These are phyloP conservation scores for Dendrocalamus latiflorus DNA, from an alignment of 202 grass and related monocot species.

Conservation along the genomic window DNA sequence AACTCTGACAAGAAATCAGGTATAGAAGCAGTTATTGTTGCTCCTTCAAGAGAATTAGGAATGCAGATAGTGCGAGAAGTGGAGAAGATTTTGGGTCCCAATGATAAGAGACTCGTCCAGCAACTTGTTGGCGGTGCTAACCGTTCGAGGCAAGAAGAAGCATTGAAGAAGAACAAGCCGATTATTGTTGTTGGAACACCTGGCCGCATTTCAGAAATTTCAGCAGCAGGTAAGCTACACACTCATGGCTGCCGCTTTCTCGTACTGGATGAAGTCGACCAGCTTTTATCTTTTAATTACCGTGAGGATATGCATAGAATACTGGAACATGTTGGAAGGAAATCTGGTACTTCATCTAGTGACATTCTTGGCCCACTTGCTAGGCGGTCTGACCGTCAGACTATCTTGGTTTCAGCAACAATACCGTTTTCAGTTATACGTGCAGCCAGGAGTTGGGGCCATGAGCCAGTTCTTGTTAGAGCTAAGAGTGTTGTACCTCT, in stretches of 20 bases:
- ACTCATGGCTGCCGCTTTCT: constrained; percentile 76
- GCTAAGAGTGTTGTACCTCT: constrained; percentile 81
- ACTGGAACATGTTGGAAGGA: constrained; percentile 90
- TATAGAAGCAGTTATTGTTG: constrained; percentile 80
- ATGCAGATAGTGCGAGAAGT: constrained; percentile 97
- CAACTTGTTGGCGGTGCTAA: constrained; percentile 92
- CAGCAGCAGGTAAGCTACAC: constrained; percentile 79
- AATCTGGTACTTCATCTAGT: constrained; percentile 34
- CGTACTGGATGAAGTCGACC: constrained; percentile 94
- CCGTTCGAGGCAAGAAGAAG: constrained; percentile 77
- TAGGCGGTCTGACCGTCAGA: too few species aligned
- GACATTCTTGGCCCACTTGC: constrained; percentile 75
- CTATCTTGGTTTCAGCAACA: constrained; percentile 87
- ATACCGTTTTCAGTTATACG: constrained; percentile 90
- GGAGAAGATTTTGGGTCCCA: constrained; percentile 66
- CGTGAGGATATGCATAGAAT: constrained; percentile 97
- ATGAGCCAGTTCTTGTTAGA: constrained; percentile 75
- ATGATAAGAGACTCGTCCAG: constrained; percentile 80
- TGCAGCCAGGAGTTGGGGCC: constrained; percentile 82
- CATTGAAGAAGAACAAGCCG: constrained; percentile 94
- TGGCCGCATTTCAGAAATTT: constrained; percentile 91
- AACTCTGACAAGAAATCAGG: constrained; percentile 53
- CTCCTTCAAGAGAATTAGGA: constrained; percentile 90
- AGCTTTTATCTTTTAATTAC: constrained; percentile 92
- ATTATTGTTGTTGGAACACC: constrained; percentile 83